Evolutionary conservation across 2,329 filamentous ascomycete genomes (phyloP).

Genomic region (Grosmannia clavigera): DNA sequence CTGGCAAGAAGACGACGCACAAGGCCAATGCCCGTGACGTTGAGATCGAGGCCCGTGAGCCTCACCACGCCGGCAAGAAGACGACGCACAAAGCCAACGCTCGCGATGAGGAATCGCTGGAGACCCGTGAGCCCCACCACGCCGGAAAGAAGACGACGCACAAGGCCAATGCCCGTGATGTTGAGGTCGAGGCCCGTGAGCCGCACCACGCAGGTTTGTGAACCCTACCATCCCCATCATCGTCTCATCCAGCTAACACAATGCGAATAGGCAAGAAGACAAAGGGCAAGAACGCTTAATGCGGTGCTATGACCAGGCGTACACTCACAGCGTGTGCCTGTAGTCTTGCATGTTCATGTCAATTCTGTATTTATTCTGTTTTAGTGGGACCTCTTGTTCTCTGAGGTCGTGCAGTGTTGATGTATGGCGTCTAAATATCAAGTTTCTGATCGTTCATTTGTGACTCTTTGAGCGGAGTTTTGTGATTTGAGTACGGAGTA

Average conservation of each 20-base stretch:
- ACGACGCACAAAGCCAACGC: neutral
- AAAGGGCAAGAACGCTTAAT: slow-evolving; percentile 5
- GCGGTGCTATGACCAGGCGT: neutral
- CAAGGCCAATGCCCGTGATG: neutral
- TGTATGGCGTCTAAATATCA: neutral
- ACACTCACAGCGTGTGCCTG: neutral
- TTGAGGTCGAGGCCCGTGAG: slow-evolving; percentile 8
- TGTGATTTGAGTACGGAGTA: too few relatives aligned
- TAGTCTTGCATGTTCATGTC: neutral
- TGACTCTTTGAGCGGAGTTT: neutral
- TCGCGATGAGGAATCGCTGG: slow-evolving; percentile 5
- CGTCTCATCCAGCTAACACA: neutral
- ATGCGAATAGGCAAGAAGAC: slow-evolving; percentile 2
- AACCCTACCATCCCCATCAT: slow-evolving; percentile 5
- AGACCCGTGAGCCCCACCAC: slow-evolving; percentile 12
- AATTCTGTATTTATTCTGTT: neutral
- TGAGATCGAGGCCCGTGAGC: neutral
- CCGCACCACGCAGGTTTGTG: slow-evolving; percentile 10
- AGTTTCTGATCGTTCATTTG: neutral
- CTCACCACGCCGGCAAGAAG: slow-evolving; percentile 11
- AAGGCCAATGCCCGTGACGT: neutral
- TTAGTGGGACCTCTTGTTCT: neutral
- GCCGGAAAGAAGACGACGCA: slow-evolving; percentile 12
- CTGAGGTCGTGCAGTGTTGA: neutral
- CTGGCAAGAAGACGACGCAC: neutral